Evolutionary conservation across 352 stramenopile genomes (phyloP), one percentile per base, ranked within the genome.

Genomic region (Globisporangium splendens): DNA sequence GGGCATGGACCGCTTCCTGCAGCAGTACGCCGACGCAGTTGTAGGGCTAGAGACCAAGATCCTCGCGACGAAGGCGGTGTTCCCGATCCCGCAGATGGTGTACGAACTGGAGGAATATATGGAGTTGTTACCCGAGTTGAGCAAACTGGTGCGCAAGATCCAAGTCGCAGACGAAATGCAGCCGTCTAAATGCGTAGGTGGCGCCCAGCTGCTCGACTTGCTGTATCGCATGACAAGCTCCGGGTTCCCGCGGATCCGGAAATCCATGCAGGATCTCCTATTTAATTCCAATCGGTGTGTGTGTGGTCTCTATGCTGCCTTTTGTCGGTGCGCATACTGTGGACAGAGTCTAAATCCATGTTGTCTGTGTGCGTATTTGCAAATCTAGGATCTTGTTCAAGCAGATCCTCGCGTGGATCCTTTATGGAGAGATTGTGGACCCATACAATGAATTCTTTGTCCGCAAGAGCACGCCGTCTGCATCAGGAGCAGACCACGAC

Each of bases 341-440:
- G 12, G 22, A 61, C 14, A 22, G 46, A 15, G 14, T 50, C 50
- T n/a, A 47, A 18, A 44, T 42, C 20, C 15, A 46, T 41, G 14
- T 48, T 47, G 0, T 42, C 22, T 50, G 39, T 18, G 42, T 50
- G 56, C 38, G 38, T 50, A 15, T 55, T 20, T 42, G 46, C 6
- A n/a, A 46, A 46, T 61, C 3, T 61, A 89, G 77, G 17, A 77
- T 92, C 4, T 52, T 91, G 22, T 91, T 79, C 33, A 86, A 89
- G 57, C 84, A 94, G 41, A 88, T 92, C n/a, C 51, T 91, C n/a
- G 68, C 78, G 50, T 94, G 82, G 82, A 90, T 94, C 72, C 50
- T 88, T 10, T 82, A 87, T 47, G 79, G 79, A 4, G 75, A 89
- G 28, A 69, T 91, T 31, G 59, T 88, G 10, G 84, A 94, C 24